Conservation (phyloP, 306 rosid species). For the Fragaria ananassa region DNA sequence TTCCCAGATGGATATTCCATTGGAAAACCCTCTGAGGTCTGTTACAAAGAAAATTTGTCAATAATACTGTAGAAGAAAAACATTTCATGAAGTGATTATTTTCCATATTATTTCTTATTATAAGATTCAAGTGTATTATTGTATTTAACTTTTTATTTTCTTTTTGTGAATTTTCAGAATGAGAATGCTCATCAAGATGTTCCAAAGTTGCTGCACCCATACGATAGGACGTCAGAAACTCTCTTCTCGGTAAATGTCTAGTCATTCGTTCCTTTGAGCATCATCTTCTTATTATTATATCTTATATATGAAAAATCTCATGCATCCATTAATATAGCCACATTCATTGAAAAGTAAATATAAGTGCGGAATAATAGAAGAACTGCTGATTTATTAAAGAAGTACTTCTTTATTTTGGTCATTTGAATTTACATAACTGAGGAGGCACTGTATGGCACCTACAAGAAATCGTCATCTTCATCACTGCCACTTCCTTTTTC, state of each 20-base stretch:
- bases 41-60: constrained; percentile 31
- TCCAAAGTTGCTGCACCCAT: constrained; percentile 80
- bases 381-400: not conserved
- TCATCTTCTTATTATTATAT: not conserved
- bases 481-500: not conserved
- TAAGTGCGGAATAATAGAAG: not conserved
- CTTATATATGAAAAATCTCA: not conserved
- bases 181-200: constrained; percentile 51
- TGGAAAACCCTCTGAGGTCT: constrained; percentile 81
- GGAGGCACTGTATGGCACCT: not conserved
- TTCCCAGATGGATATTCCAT: constrained; percentile 86
- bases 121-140: not conserved
- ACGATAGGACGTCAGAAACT: constrained; percentile 84
- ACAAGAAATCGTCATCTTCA: constrained; percentile 21
- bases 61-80: constrained; percentile 1
- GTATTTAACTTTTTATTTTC: constrained; percentile 1
- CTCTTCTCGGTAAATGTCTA: constrained; percentile 69
- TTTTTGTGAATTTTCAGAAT: constrained; percentile 52
- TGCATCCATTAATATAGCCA: not conserved
- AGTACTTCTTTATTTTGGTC: not conserved
- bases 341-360: not conserved
- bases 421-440: not conserved
- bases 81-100: constrained; percentile 13
- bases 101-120: constrained; percentile 18
- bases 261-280: constrained; percentile 6